Evolutionary conservation across 441 rosid genomes (phyloP), one percentile per base, ranked within the genome.

Genomic region (Corymbia citriodora): DNA sequence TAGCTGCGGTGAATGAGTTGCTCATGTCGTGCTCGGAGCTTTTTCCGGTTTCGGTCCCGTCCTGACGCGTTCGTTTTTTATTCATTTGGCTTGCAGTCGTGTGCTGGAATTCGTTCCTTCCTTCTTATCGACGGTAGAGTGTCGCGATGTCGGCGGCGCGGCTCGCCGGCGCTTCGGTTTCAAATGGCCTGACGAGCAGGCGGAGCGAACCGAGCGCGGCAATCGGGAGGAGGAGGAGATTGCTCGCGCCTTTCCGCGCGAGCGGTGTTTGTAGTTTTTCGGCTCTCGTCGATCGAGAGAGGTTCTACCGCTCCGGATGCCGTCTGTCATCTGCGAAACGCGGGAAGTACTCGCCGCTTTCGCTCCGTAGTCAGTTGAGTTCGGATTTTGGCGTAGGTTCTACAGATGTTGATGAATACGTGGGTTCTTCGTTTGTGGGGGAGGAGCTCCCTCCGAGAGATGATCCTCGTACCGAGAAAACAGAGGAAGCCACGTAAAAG

Each of bases 401-500:
- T 57, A 82, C 92, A 48, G 91, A 92, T 90, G 68, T 91, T 85
- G 92, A 92, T 88, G 93, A 90, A 70, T 53, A 48, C 48, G 52
- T 9, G 81, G 54, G 19, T 90, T 31, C 83, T 25, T 59, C 48
- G 55, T 40, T 36, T 53, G 57, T 45, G 53, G 79, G 63, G 52
- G 65, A 55, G 49, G 91, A 91, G 82, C 61, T 92, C 29, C 45
- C 70, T 89, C 89, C 87, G n/a, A 96, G 90, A 87, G 95, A 93
- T 59, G 95, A 94, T 27, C 92, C 86, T 88, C 31, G 92, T 55
- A 54, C 74, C 92, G 40, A 45, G 79, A 90, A 91, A 52, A 87
- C 68, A 12, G 93, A 90, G 86, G 93, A 94, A 91, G 89, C 89
- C 90, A 36, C 48, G 99, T 98, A 94, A 95, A 95, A 97, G 90